These are phyloP conservation scores for Curvularia lunata DNA, from an alignment of 2,329 filamentous ascomycete genomes.

Conservation along the genomic window DNA sequence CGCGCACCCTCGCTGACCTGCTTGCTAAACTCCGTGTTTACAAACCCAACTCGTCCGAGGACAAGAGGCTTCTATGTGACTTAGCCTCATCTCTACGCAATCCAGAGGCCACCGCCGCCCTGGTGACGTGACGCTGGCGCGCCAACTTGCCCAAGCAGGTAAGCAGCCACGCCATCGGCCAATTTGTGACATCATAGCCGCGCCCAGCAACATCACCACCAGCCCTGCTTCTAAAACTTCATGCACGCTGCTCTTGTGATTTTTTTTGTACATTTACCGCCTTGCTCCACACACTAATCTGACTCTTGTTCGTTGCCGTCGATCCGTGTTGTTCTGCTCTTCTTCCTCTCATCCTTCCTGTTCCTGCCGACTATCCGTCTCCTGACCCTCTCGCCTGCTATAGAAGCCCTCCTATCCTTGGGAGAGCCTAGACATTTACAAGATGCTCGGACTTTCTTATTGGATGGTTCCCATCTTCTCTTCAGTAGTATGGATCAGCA, in stretches of 20 bases:
- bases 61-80: background rate
- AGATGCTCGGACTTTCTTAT: constrained; percentile 54
- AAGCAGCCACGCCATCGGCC: constrained; percentile 8
- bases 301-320: constrained; percentile 1
- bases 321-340: constrained; percentile 6
- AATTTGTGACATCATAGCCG: constrained; percentile 22
- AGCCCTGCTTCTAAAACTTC: constrained; percentile 15
- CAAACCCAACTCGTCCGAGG: background rate
- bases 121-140: constrained; percentile 15
- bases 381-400: constrained; percentile 8
- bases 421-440: constrained; percentile 2
- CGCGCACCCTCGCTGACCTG: constrained; percentile 1
- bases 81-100: constrained; percentile 6
- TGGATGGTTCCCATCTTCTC: constrained; percentile 74
- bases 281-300: constrained; percentile 10
- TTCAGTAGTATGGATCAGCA: constrained; percentile 59
- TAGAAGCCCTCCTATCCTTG: constrained; percentile 8
- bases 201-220: constrained; percentile 14
- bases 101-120: constrained; percentile 7
- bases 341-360: background rate
- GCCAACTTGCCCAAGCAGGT: constrained; percentile 17
- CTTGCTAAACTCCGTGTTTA: constrained; percentile 2
- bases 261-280: constrained; percentile 7
- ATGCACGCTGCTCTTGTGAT: background rate
- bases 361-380: constrained; percentile 9